Base-by-base conservation (phyloP, 371 early-diverging fungal genomes). In the Syncephalastrum monosporum region DNA sequence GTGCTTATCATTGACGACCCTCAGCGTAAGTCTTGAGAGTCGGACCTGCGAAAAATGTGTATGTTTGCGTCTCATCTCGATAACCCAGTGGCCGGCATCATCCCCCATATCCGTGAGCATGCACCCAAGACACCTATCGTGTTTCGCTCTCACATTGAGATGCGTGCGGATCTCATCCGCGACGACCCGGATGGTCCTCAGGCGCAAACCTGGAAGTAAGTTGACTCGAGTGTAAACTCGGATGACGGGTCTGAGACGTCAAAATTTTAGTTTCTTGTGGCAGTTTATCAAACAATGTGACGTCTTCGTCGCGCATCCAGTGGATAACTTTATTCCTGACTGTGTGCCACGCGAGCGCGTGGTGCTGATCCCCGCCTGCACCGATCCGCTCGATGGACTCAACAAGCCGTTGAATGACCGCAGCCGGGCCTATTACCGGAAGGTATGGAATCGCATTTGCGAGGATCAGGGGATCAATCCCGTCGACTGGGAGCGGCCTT, bases 1-100 rank as follows among this genome's bases (percentile, higher is more conserved):
- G 85, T 93, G 48, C 88, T 93, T 62, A 79, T 94, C 42, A 87
- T 94, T 68, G 95, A 94, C 55, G 95, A 94, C 64, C 93, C 93
- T 41, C 93, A 94, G 75, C 67, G 86, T 82, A 77, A 60, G 57
- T 27, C n/a, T 3, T 50, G 15, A 19, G 33, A 10, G 4, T 47
- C 53, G 3, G 7, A 4, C 29, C 7, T 25, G n/a, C 15, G 7
- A 0, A 21, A 21, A 2, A 21, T 21, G 21, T 21, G 2, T 21
- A 21, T 21, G 21, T 21, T 0, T 21, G 21, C 2, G 21, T 21
- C 21, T 21, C 21, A 21, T 21, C 21, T 1, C 21, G 21, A 0
- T 1, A 1, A 21, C 2, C 21, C 65, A 86, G 86, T 89, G 15
- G 77, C 71, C 24, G 91, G 90, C 16, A 83, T 93, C 33, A 88